These are phyloP conservation scores for Teunomyces pallodes DNA, from an alignment of 805 yeast species.

Conservation along the genomic window DNA sequence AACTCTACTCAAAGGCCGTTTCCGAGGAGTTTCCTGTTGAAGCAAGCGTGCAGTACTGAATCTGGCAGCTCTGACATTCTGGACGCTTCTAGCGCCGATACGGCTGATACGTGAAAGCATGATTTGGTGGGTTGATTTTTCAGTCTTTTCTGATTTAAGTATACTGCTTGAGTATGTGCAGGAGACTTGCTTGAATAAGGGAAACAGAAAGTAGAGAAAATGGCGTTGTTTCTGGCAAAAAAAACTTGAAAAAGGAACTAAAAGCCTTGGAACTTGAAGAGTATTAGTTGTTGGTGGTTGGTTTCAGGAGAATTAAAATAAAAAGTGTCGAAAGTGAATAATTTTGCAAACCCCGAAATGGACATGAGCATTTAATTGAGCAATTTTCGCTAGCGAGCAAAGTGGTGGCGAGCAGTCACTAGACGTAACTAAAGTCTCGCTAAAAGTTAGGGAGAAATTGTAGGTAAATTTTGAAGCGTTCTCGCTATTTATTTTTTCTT, in stretches of 20 bases:
- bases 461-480: neutral
- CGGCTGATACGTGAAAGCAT: conserved; percentile 2
- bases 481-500: neutral
- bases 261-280: neutral
- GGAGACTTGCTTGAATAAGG: neutral
- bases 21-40: conserved; percentile 7
- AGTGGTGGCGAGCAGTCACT: neutral
- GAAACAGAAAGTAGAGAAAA: neutral
- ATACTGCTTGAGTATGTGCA: neutral
- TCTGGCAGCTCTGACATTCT: conserved; percentile 6
- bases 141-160: neutral
- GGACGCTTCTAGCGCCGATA: conserved; percentile 3
- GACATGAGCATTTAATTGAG: neutral
- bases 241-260: neutral
- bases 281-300: too few species aligned
- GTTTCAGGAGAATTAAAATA: neutral
- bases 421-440: neutral
- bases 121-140: conserved; percentile 3
- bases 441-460: neutral
- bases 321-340: neutral
- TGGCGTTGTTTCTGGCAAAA: neutral
- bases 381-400: neutral
- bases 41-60: neutral
- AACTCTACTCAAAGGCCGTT: conserved; percentile 74
- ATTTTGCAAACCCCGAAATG: neutral